Percentiles rank a stretch among this genome's conserved stretches.
Evolutionary conservation across 2,329 filamentous ascomycete genomes (phyloP).

Genomic region (Claviceps monticola): DNA sequence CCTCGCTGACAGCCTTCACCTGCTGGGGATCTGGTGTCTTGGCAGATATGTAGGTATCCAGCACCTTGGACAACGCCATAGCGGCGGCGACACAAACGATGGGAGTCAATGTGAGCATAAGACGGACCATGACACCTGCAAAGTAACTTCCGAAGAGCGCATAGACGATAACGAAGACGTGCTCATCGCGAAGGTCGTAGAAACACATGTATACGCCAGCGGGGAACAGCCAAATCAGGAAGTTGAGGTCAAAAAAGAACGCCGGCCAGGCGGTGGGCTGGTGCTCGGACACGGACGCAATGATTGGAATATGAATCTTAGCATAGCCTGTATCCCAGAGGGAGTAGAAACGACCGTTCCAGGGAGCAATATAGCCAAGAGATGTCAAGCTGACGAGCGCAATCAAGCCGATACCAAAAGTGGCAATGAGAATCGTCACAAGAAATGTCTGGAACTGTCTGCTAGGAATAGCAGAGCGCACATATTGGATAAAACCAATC

Average conservation of each 20-base stretch:
- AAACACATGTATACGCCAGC: constrained; percentile 98
- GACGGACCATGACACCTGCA: constrained; percentile 95
- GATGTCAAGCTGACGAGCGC: constrained; percentile 79
- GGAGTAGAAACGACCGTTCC: constrained; percentile 98
- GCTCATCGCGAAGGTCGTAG: constrained; percentile 83
- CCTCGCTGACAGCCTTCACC: constrained; percentile 30
- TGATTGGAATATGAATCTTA: constrained; percentile 98
- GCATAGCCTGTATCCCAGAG: constrained; percentile 98
- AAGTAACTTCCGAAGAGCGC: constrained; percentile 96
- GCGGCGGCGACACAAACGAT: constrained; percentile 92
- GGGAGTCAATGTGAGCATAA: constrained; percentile 95
- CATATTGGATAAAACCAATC: constrained; percentile 80
- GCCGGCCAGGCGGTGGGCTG: constrained; percentile 98
- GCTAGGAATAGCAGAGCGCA: constrained; percentile 75
- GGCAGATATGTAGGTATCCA: constrained; percentile 69
- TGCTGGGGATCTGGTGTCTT: constrained; percentile 44
- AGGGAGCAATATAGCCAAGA: constrained; percentile 85
- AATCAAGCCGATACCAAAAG: constrained; percentile 59
- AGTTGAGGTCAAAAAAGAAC: constrained; percentile 97
- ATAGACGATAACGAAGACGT: constrained; percentile 96
- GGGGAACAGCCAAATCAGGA: constrained; percentile 98
- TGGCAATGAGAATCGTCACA: constrained; percentile 56
- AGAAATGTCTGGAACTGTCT: constrained; percentile 92
- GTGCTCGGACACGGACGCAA: constrained; percentile 98
- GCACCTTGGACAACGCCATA: constrained; percentile 71